Conservation (phyloP, 495 filamentous ascomycete species). For the Sporormia fimetaria region DNA sequence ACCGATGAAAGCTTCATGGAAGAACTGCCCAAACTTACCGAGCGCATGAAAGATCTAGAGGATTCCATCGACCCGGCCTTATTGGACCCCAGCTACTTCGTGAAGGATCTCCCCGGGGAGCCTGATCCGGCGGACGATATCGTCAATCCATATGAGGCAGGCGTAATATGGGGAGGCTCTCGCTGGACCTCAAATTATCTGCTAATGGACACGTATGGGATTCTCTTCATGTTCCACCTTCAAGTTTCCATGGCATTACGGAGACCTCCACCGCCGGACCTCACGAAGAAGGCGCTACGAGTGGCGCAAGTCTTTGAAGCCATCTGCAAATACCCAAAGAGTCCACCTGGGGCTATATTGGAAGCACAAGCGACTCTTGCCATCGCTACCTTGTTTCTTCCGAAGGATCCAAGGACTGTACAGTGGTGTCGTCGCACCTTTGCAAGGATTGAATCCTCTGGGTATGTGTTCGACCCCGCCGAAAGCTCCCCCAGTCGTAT, state of each 20-base stretch:
- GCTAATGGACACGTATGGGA: conserved; percentile 65
- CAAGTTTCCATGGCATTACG: conserved; percentile 48
- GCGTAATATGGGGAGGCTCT: conserved; percentile 52
- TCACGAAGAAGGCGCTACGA: conserved; percentile 51
- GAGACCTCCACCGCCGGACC: conserved; percentile 41
- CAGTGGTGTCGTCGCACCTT: conserved; percentile 77
- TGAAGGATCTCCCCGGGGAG: conserved; percentile 46
- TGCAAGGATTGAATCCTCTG: conserved; percentile 64
- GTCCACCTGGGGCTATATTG: conserved; percentile 56
- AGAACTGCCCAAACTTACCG: conserved; percentile 47
- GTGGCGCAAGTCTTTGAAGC: conserved; percentile 69
- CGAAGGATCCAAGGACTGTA: conserved; percentile 56
- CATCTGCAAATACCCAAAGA: conserved; percentile 59
- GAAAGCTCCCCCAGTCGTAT: too few relatives aligned
- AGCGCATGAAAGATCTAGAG: conserved; percentile 46
- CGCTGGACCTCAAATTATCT: conserved; percentile 64
- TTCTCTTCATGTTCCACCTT: conserved; percentile 69
- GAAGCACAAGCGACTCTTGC: conserved; percentile 65
- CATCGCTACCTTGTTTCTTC: conserved; percentile 67
- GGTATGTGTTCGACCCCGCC: conserved; percentile 57
- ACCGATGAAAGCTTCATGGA: conserved; percentile 50
- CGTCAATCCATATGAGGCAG: conserved; percentile 58
- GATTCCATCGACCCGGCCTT: conserved; percentile 47
- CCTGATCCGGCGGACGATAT: conserved; percentile 50
- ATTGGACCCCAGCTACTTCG: conserved; percentile 44